phyloP scores from a whole-genome alignment of 2,329 filamentous ascomycete genomes.

The Fusarium solani-melongenae region DNA sequence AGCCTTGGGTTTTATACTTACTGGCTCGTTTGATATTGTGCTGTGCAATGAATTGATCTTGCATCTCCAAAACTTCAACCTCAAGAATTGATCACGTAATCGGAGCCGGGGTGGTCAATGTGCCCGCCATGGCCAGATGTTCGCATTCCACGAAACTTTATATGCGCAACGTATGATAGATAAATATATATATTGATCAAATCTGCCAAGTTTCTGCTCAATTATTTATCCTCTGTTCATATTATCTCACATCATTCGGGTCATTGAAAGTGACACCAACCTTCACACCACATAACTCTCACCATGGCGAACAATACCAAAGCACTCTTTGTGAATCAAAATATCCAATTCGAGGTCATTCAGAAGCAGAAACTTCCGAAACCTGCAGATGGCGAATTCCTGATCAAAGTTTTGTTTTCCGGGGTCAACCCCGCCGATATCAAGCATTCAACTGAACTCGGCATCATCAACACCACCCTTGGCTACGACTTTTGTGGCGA shows the following conservation, averaged over 20 bases:
- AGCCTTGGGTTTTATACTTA: not conserved
- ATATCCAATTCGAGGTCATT: not conserved
- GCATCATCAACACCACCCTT: not conserved
- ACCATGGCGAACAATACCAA: not conserved
- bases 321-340: not conserved
- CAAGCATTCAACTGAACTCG: not conserved
- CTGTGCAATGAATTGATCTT: not conserved
- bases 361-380: not conserved
- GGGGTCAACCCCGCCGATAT: not conserved
- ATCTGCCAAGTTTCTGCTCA: not conserved
- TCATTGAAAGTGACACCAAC: not conserved
- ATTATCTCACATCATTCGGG: not conserved
- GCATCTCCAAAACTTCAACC: not conserved
- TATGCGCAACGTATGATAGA: not conserved
- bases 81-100: not conserved
- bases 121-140: not conserved
- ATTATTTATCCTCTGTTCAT: not conserved
- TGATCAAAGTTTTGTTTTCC: not conserved
- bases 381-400: not conserved
- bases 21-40: not conserved
- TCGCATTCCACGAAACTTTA: not conserved
- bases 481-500: slow-evolving; percentile 9
- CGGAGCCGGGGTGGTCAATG: not conserved
- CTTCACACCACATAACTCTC: not conserved
- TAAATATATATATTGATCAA: not conserved